Evolutionary conservation across 2,329 filamentous ascomycete genomes (phyloP).

Genomic region (Huntiella bhutanensis): DNA sequence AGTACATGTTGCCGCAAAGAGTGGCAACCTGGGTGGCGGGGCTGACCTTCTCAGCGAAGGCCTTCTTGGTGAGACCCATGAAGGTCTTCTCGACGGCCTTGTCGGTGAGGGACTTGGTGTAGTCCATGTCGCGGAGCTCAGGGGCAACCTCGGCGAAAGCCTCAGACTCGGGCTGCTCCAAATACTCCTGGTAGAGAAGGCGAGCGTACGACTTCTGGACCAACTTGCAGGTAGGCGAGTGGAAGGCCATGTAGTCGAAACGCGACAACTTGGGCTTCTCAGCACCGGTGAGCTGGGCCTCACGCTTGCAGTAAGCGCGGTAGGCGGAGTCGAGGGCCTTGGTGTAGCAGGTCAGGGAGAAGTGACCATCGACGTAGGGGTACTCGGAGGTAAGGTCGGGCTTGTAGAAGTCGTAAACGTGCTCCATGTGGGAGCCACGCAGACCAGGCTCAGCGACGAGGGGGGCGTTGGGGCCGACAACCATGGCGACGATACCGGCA

Average conservation of each 20-base stretch:
- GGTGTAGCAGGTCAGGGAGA: constrained; percentile 65
- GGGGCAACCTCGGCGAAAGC: constrained; percentile 57
- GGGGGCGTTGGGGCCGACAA: constrained; percentile 61
- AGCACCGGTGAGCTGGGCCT: constrained; percentile 35
- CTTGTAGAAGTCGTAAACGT: constrained; percentile 85
- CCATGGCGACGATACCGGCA: constrained; percentile 59
- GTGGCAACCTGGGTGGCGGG: constrained; percentile 59
- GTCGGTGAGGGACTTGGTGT: constrained; percentile 60
- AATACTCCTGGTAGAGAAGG: constrained; percentile 72
- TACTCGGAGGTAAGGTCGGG: constrained; percentile 75
- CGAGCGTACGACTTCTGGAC: constrained; percentile 72
- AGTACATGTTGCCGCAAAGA: constrained; percentile 53
- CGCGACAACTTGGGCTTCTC: constrained; percentile 51
- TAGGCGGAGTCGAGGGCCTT: constrained; percentile 67
- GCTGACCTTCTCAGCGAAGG: constrained; percentile 58
- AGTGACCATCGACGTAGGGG: constrained; percentile 69
- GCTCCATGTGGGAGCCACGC: constrained; percentile 62
- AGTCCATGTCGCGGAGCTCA: constrained; percentile 61
- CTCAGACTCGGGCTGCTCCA: constrained; percentile 45
- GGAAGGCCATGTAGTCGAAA: constrained; percentile 71
- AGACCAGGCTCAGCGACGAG: constrained; percentile 61
- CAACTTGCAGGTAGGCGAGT: constrained; percentile 72
- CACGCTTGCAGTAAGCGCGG: constrained; percentile 59
- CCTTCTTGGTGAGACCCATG: constrained; percentile 68
- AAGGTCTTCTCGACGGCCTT: constrained; percentile 76